These are phyloP conservation scores for Blastomyces gilchristii DNA, from an alignment of 2,329 filamentous ascomycete genomes.

Conservation along the genomic window DNA sequence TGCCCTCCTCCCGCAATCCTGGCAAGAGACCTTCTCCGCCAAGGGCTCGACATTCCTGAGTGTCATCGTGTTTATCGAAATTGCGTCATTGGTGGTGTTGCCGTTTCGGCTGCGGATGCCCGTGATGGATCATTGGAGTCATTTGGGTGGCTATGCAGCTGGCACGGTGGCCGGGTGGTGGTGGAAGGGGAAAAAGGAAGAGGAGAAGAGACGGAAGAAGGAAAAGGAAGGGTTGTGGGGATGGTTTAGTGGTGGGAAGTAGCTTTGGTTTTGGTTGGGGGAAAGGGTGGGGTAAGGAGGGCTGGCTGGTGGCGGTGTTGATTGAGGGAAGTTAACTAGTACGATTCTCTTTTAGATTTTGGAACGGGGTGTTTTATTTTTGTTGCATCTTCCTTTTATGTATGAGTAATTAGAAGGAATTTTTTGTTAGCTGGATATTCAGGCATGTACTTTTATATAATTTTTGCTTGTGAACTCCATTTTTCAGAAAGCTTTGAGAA, in stretches of 20 bases:
- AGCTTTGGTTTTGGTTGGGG: not conserved
- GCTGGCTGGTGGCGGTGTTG: not conserved
- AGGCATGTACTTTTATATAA: not conserved
- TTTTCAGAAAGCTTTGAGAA: too few relatives aligned
- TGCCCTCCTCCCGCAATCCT: slow-evolving; percentile 32
- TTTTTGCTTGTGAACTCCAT: too few relatives aligned
- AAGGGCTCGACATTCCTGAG: slow-evolving; percentile 31
- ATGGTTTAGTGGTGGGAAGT: slow-evolving; percentile 4
- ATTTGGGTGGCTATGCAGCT: slow-evolving; percentile 33
- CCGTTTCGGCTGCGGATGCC: slow-evolving; percentile 20
- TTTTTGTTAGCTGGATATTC: not conserved
- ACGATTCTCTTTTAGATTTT: not conserved
- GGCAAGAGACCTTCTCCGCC: slow-evolving; percentile 34
- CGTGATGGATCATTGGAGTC: slow-evolving; percentile 33
- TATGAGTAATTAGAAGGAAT: not conserved
- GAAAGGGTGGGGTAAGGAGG: too few relatives aligned
- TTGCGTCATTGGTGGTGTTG: slow-evolving; percentile 23
- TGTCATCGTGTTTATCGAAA: slow-evolving; percentile 26
- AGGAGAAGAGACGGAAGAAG: slow-evolving; percentile 13
- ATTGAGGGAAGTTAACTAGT: not conserved
- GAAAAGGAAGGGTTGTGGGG: slow-evolving; percentile 12
- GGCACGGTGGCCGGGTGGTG: slow-evolving; percentile 24
- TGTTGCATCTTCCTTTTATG: not conserved
- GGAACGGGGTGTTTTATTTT: not conserved
- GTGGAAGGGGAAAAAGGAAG: slow-evolving; percentile 17